These are phyloP conservation scores for Pelargonium myrrhifolium DNA, from an alignment of 441 rosid genomes.

Conservation along the genomic window DNA sequence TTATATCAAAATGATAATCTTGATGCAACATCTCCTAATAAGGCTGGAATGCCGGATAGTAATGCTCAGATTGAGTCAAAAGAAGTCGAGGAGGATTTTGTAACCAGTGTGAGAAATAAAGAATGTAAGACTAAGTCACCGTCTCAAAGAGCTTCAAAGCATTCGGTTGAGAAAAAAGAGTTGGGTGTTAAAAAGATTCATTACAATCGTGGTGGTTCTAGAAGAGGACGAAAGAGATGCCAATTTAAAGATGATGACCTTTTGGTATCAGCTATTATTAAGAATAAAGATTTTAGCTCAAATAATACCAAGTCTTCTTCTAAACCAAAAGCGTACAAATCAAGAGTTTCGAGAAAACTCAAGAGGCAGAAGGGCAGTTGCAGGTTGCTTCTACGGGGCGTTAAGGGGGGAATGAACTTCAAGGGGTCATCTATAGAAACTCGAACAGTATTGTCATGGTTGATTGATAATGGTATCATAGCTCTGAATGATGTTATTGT, in stretches of 20 bases:
- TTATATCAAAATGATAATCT: conserved; percentile 29
- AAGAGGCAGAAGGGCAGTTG: conserved; percentile 53
- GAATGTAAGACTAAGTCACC: conserved; percentile 21
- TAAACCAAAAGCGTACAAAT: conserved; percentile 38
- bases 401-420: conserved; percentile 36
- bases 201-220: conserved; percentile 27
- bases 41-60: conserved; percentile 26
- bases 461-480: conserved; percentile 54
- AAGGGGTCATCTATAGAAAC: conserved; percentile 38
- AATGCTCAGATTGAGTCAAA: conserved; percentile 30
- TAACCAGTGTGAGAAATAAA: conserved; percentile 14
- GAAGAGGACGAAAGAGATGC: conserved; percentile 38
- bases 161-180: conserved; percentile 27
- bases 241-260: conserved; percentile 59
- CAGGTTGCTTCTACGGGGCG: conserved; percentile 56
- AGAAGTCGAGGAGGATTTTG: conserved; percentile 25
- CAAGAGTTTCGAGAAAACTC: conserved; percentile 38
- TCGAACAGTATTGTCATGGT: conserved; percentile 76
- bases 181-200: conserved; percentile 30
- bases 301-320: conserved; percentile 32
- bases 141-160: conserved; percentile 20
- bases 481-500: conserved; percentile 63
- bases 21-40: conserved; percentile 18
- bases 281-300: conserved; percentile 39
- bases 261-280: conserved; percentile 52